Conservation (phyloP, 768 basidiomycete genomes). For the Mrakia blollopis region DNA sequence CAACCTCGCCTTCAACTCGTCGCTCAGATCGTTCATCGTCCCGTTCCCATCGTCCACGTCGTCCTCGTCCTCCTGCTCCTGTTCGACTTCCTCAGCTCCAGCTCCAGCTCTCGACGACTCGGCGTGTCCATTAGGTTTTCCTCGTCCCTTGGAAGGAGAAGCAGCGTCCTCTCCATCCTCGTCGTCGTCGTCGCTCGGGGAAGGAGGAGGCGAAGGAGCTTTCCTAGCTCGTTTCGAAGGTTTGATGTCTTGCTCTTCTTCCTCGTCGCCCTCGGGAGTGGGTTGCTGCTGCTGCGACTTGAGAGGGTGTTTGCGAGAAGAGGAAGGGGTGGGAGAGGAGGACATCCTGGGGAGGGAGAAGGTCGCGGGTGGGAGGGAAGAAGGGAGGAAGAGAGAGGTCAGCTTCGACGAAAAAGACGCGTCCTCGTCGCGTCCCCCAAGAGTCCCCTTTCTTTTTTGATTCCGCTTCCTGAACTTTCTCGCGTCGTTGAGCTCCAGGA, state of each 20-base stretch:
- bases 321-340: background rate
- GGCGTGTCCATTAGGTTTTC: background rate
- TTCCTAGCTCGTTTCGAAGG: background rate
- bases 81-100: slow-evolving; percentile 37
- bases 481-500: no score
- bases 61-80: slow-evolving; percentile 51
- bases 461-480: no score
- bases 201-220: background rate
- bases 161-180: background rate
- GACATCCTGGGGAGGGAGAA: background rate
- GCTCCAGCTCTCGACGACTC: background rate
- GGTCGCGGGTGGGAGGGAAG: background rate
- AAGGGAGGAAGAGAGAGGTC: background rate
- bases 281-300: no score
- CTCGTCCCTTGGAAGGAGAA: background rate
- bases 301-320: background rate
- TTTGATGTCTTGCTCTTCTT: background rate
- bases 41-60: slow-evolving; percentile 58
- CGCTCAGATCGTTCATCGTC: slow-evolving; percentile 47
- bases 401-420: background rate
- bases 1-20: slow-evolving; percentile 16
- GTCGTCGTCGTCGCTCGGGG: background rate
- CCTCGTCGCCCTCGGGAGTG: background rate
- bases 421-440: background rate
- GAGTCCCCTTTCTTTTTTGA: no score